Conservation (phyloP, 148 eudicot genomes). For the Silene conica region DNA sequence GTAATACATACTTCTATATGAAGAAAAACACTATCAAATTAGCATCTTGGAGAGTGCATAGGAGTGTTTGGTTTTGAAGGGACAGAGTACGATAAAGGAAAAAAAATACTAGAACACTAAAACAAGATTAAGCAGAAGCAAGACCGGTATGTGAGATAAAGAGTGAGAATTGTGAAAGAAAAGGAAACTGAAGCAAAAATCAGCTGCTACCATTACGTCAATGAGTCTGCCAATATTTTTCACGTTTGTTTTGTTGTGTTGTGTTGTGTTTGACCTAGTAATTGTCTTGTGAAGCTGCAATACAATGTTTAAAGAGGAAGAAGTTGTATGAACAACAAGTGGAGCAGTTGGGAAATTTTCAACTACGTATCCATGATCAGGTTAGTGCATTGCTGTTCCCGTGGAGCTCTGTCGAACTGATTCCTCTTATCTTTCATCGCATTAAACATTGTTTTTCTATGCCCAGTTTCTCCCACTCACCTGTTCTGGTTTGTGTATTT, state of each 20-base stretch:
- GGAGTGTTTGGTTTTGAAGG: too few species aligned
- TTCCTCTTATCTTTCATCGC: neutral
- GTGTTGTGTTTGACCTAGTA: constrained; percentile 1
- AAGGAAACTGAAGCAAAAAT: neutral
- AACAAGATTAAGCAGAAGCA: neutral
- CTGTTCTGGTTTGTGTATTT: neutral
- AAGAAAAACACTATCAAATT: too few species aligned
- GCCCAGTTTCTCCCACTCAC: neutral
- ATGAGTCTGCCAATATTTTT: neutral
- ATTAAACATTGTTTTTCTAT: neutral
- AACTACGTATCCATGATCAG: constrained; percentile 88
- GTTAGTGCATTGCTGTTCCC: constrained; percentile 19
- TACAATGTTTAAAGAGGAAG: constrained; percentile 84
- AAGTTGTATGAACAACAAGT: constrained; percentile 74
- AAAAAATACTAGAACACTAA: neutral
- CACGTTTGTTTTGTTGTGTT: neutral
- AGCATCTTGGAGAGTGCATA: too few species aligned
- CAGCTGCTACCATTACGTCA: neutral
- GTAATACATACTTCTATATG: too few species aligned
- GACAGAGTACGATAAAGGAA: too few species aligned
- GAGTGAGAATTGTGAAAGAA: neutral
- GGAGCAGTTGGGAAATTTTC: constrained; percentile 84
- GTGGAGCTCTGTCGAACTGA: neutral
- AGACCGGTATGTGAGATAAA: neutral
- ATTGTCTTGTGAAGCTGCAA: constrained; percentile 51